A percentile compares a stretch with the other conserved stretches of the same genome.
These are phyloP conservation scores for Andalucia godoyi DNA, from an alignment of 78 protist genomes.

Conservation along the genomic window DNA sequence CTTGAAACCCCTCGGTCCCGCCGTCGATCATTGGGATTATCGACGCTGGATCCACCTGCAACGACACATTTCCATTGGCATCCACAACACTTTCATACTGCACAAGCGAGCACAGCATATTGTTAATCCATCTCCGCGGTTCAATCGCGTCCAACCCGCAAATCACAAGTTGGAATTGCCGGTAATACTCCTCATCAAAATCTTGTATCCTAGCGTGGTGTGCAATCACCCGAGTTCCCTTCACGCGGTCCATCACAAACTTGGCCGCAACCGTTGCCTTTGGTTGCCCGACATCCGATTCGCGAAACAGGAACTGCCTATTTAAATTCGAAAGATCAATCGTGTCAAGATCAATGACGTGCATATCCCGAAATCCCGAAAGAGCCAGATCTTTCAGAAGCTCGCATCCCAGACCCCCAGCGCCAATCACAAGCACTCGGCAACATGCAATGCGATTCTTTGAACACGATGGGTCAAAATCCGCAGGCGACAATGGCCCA, in stretches of 20 bases:
- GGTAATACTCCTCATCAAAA: constrained; percentile 61
- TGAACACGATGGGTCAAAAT: constrained; percentile 18
- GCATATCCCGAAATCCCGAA: constrained; percentile 75
- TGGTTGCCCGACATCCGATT: constrained; percentile 79
- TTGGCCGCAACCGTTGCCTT: constrained; percentile 89
- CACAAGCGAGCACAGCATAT: constrained; percentile 38
- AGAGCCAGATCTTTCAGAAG: constrained; percentile 85
- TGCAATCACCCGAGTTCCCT: constrained; percentile 73
- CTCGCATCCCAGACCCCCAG: constrained; percentile 97
- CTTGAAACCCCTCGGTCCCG: constrained; percentile 96
- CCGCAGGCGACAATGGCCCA: constrained; percentile 9
- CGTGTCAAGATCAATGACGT: constrained; percentile 91
- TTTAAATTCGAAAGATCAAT: constrained; percentile 88
- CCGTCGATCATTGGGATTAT: constrained; percentile 83
- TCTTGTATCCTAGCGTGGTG: constrained; percentile 74
- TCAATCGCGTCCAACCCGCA: constrained; percentile 92
- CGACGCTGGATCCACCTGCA: not conserved
- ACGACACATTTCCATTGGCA: constrained; percentile 22
- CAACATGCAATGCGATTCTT: constrained; percentile 31
- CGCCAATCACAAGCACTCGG: constrained; percentile 86
- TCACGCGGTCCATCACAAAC: constrained; percentile 73
- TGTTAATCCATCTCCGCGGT: constrained; percentile 91
- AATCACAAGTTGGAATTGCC: constrained; percentile 74
- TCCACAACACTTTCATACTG: not conserved
- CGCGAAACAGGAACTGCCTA: constrained; percentile 84